phyloP scores from a whole-genome alignment of 2,329 filamentous ascomycete species.

The Colletotrichum abscissum region DNA sequence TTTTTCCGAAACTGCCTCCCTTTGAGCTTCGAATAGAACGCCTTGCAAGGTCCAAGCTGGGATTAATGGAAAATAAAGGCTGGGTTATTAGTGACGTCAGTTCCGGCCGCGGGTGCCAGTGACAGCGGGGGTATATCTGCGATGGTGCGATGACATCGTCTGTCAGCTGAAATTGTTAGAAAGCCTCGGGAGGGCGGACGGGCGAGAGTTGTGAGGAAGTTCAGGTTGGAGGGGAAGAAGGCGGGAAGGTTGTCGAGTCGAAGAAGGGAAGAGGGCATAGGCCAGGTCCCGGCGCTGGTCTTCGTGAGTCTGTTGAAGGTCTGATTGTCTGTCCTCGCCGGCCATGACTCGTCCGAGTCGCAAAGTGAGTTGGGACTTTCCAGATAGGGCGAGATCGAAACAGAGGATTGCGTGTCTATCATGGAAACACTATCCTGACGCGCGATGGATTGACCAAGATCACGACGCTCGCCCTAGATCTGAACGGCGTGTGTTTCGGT shows the following conservation, averaged over 20 bases:
- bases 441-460: slow-evolving; percentile 19
- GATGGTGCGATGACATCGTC: slow-evolving; percentile 29
- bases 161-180: slow-evolving; percentile 32
- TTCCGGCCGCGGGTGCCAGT: slow-evolving; percentile 12
- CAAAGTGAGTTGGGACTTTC: slow-evolving; percentile 33
- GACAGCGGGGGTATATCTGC: slow-evolving; percentile 15
- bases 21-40: slow-evolving; percentile 15
- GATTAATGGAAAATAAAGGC: neutral
- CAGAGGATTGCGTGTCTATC: slow-evolving; percentile 34
- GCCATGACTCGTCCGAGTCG: slow-evolving; percentile 32
- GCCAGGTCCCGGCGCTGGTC: slow-evolving; percentile 8
- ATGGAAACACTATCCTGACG: slow-evolving; percentile 29
- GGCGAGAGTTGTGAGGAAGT: neutral
- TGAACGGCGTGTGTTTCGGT: slow-evolving; percentile 27
- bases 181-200: slow-evolving; percentile 22
- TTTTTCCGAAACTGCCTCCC: slow-evolving; percentile 27
- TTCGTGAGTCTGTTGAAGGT: neutral
- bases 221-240: neutral
- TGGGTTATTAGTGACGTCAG: slow-evolving; percentile 28
- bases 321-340: slow-evolving; percentile 16
- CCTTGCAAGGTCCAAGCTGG: slow-evolving; percentile 34
- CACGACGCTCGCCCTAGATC: slow-evolving; percentile 26
- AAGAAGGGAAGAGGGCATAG: slow-evolving; percentile 4
- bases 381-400: slow-evolving; percentile 34
- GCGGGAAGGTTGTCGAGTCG: slow-evolving; percentile 13